Evolutionary conservation across 2,329 filamentous ascomycete genomes (phyloP).

Genomic region (Metarhizium sp.): DNA sequence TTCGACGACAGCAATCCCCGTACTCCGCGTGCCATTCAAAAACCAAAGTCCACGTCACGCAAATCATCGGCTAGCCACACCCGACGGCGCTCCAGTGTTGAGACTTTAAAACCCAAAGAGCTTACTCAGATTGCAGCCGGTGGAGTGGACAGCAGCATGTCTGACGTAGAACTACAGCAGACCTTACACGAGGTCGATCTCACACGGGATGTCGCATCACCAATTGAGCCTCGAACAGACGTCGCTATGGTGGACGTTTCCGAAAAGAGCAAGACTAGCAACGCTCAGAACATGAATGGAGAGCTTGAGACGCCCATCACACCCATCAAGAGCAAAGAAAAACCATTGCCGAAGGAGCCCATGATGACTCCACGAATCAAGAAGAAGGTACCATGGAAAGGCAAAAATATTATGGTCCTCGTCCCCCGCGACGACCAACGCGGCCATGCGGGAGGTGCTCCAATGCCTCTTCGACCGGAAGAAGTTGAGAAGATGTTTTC

Average conservation of each 20-base stretch:
- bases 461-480: conserved; percentile 42
- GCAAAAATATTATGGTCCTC: conserved; percentile 63
- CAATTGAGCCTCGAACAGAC: conserved; percentile 1
- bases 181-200: conserved; percentile 1
- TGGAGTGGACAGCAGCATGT: conserved; percentile 19
- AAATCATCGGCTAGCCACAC: conserved; percentile 26
- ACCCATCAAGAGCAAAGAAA: conserved; percentile 25
- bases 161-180: conserved; percentile 15
- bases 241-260: background rate
- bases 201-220: conserved; percentile 10
- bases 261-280: background rate
- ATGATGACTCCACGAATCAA: conserved; percentile 46
- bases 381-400: conserved; percentile 67
- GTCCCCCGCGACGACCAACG: conserved; percentile 60
- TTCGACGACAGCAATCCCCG: conserved; percentile 37
- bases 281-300: conserved; percentile 13
- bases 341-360: conserved; percentile 27
- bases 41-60: conserved; percentile 11
- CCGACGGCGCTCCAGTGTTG: conserved; percentile 42
- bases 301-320: conserved; percentile 22
- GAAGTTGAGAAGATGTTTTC: conserved; percentile 54
- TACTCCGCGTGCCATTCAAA: conserved; percentile 34
- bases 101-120: conserved; percentile 38
- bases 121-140: conserved; percentile 3
- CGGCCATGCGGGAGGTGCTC: conserved; percentile 44